Percentiles rank a stretch among this genome's conserved stretches.
phyloP scores from a whole-genome alignment of 2,329 filamentous ascomycete species.

The Esteya vermicola region DNA sequence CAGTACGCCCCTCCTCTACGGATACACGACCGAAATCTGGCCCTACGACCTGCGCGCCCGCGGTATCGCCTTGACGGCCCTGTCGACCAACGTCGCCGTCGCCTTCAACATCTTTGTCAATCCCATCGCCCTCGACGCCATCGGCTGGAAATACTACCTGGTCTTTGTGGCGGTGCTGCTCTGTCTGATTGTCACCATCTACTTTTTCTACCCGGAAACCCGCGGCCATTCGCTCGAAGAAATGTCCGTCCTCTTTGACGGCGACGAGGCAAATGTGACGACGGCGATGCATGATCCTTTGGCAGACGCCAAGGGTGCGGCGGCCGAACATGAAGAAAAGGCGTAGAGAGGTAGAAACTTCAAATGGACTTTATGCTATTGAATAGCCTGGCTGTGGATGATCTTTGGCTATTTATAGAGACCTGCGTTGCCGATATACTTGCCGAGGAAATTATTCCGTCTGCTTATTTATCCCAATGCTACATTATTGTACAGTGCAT shows the following conservation, averaged over 20 bases:
- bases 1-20: background rate
- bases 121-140: conserved; percentile 24
- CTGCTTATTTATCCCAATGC: too few species aligned
- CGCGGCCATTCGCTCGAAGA: conserved; percentile 13
- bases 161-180: conserved; percentile 23
- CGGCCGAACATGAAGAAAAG: background rate
- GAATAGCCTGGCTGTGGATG: too few species aligned
- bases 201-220: conserved; percentile 14
- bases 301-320: background rate
- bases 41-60: background rate
- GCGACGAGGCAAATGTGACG: conserved; percentile 1
- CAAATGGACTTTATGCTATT: too few species aligned
- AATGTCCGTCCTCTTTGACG: conserved; percentile 11
- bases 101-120: conserved; percentile 35
- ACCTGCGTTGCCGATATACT: too few species aligned
- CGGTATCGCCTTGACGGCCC: background rate
- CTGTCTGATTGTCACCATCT: conserved; percentile 19
- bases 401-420: too few species aligned
- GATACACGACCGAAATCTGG: background rate
- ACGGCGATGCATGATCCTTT: too few species aligned
- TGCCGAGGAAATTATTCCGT: too few species aligned
- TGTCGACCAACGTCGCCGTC: conserved; percentile 15
- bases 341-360: too few species aligned
- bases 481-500: too few species aligned
- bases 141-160: conserved; percentile 25